Percentiles rank a stretch among this genome's conserved stretches.
Evolutionary conservation across 106 monocot species (phyloP).

Genomic region (Apostasia ramifera): DNA sequence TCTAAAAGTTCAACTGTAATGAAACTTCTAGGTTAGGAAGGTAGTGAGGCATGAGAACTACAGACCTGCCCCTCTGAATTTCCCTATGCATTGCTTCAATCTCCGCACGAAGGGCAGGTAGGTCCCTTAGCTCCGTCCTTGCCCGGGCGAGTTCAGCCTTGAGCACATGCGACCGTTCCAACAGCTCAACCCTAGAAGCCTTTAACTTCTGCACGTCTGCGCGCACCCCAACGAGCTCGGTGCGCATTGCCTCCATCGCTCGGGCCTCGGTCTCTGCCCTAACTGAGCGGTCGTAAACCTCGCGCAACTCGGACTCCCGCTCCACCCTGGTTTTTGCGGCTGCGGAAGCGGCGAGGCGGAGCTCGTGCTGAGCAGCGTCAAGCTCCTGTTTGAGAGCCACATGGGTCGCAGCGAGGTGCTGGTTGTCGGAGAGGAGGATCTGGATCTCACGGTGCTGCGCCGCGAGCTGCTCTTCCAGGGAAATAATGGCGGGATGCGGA

Average conservation of each 20-base stretch:
- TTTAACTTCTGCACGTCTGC: constrained; percentile 30
- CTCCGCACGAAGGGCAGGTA: constrained; percentile 17
- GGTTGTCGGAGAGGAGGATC: constrained; percentile 66
- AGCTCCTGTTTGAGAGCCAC: constrained; percentile 72
- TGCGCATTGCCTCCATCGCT: constrained; percentile 23
- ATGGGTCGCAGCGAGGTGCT: constrained; percentile 73
- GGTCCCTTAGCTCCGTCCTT: constrained; percentile 20
- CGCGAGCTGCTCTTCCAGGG: constrained; percentile 51
- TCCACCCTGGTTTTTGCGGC: constrained; percentile 23
- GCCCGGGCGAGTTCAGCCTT: constrained; percentile 13
- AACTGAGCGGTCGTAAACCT: constrained; percentile 20
- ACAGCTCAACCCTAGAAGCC: constrained; percentile 18
- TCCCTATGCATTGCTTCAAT: constrained; percentile 42
- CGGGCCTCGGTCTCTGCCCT: constrained; percentile 42
- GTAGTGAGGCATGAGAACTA: background rate
- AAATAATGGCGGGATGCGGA: background rate
- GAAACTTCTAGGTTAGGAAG: too few relatives aligned
- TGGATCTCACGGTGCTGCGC: constrained; percentile 58
- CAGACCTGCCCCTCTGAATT: constrained; percentile 55
- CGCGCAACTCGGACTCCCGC: constrained; percentile 40
- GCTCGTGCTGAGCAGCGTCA: constrained; percentile 33
- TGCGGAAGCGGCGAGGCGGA: constrained; percentile 25
- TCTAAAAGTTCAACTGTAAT: too few relatives aligned
- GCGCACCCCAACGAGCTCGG: constrained; percentile 31
- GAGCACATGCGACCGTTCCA: constrained; percentile 24